These are phyloP conservation scores for Nakaseomyces sp. DNA, from an alignment of 1,139 yeast species.

Conservation along the genomic window DNA sequence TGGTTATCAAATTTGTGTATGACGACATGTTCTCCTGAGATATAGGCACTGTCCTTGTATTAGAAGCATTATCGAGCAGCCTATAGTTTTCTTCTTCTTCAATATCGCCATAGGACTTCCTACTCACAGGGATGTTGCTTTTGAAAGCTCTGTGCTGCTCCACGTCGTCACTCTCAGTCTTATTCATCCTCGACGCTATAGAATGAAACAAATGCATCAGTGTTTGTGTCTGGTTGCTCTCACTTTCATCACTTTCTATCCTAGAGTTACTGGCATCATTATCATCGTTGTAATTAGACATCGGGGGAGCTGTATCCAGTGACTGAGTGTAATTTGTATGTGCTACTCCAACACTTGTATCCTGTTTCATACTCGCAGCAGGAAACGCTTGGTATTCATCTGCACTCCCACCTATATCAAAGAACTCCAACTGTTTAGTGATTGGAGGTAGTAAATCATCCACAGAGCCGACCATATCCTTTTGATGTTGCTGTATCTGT, in stretches of 20 bases:
- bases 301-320: not conserved
- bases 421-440: not conserved
- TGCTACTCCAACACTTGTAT: no score
- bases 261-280: not conserved
- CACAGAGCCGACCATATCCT: not conserved
- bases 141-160: not conserved
- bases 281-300: not conserved
- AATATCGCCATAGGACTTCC: not conserved
- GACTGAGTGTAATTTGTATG: not conserved
- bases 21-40: slow-evolving; percentile 7
- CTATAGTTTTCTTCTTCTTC: slow-evolving; percentile 8
- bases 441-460: not conserved
- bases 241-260: slow-evolving; percentile 8
- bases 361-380: not conserved
- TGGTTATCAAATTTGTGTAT: slow-evolving; percentile 6
- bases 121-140: not conserved
- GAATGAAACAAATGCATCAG: slow-evolving; percentile 9
- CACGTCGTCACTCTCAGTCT: not conserved
- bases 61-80: slow-evolving; percentile 20
- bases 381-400: not conserved
- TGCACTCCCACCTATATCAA: not conserved
- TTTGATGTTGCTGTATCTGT: no score
- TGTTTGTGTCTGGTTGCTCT: slow-evolving; percentile 9
- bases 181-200: slow-evolving; percentile 8
- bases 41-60: slow-evolving; percentile 21